Evolutionary conservation across 352 stramenopile species (phyloP).

Genomic region (Albugo laibachii): DNA sequence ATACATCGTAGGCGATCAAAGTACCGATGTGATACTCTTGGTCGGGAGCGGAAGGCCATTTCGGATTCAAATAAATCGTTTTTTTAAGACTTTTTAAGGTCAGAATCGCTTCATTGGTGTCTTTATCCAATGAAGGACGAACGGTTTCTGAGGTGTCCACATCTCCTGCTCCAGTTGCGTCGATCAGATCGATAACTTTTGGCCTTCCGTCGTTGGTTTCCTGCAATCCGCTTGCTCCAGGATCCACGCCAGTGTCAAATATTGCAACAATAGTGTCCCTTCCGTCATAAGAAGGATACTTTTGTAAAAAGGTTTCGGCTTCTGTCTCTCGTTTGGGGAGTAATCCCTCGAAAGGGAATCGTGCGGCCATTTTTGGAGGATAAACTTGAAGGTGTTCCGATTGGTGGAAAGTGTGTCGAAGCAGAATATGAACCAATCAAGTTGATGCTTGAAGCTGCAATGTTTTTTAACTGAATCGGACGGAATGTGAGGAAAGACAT

Average conservation of each 20-base stretch:
- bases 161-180: slow-evolving; percentile 88
- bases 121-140: too few relatives aligned
- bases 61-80: slow-evolving; percentile 48
- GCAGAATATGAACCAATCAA: too few relatives aligned
- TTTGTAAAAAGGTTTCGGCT: slow-evolving; percentile 48
- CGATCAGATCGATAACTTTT: slow-evolving; percentile 91
- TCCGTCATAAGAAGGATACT: slow-evolving; percentile 80
- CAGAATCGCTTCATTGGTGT: slow-evolving; percentile 24
- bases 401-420: too few relatives aligned
- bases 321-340: slow-evolving; percentile 87
- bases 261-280: slow-evolving; percentile 84
- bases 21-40: slow-evolving; percentile 69
- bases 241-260: slow-evolving; percentile 92
- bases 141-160: slow-evolving; percentile 63
- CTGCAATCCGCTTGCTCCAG: slow-evolving; percentile 72
- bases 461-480: too few relatives aligned
- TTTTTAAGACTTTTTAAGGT: slow-evolving; percentile 18
- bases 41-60: slow-evolving; percentile 29
- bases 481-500: too few relatives aligned
- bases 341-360: slow-evolving; percentile 37
- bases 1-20: slow-evolving; percentile 78
- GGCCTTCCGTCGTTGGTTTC: slow-evolving; percentile 66
- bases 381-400: too few relatives aligned
- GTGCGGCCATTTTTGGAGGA: too few relatives aligned
- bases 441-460: too few relatives aligned